Evolutionary conservation across 2,329 filamentous ascomycete species (phyloP).

Genomic region (Botrytis fragariae): DNA sequence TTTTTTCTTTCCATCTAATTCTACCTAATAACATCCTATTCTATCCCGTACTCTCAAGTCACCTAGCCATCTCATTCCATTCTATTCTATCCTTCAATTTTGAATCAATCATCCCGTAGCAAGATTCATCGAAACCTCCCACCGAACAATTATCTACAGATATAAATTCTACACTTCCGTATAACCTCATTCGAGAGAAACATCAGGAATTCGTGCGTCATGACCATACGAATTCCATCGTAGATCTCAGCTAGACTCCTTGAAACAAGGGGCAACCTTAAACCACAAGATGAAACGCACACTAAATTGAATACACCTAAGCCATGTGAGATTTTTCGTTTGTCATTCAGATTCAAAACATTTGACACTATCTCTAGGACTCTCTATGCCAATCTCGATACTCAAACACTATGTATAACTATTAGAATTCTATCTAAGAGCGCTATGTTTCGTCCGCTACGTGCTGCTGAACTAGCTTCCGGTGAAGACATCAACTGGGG

Average conservation of each 20-base stretch:
- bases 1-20: not conserved
- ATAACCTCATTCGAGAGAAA: not conserved
- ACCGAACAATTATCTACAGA: not conserved
- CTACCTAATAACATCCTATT: not conserved
- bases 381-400: not conserved
- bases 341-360: accelerated
- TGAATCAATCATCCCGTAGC: accelerated
- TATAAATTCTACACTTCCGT: not conserved
- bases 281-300: accelerated
- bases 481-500: not conserved
- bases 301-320: not conserved
- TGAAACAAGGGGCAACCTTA: too few species aligned
- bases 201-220: accelerated
- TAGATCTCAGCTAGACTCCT: too few species aligned
- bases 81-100: not conserved
- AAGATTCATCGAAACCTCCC: not conserved
- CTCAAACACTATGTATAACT: not conserved
- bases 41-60: not conserved
- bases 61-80: not conserved
- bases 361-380: not conserved
- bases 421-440: not conserved
- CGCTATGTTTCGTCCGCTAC: not conserved
- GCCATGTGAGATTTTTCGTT: accelerated
- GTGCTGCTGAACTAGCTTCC: not conserved
- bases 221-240: not conserved